Base-by-base conservation (phyloP, 306 rosid genomes). In the Cyclanthera cordifolia region DNA sequence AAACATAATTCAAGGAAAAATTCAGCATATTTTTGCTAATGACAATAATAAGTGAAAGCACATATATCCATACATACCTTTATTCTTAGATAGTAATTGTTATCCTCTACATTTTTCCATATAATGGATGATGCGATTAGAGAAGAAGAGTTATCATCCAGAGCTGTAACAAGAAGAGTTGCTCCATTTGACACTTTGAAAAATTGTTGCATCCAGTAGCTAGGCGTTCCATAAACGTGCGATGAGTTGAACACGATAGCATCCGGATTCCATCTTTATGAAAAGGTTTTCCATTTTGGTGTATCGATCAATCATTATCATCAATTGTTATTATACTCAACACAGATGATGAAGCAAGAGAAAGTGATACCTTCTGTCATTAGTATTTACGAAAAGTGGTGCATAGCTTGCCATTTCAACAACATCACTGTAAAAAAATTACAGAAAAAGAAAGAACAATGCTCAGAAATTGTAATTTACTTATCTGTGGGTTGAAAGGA, bases 401-500 rank as follows among this genome's bases (percentile, higher is more conserved):
- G 96, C 99, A 75, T 93, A 93, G 88, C 99, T 86, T 57, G 82
- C 83, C 99, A 93, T 93, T 21, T 75, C 57, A 64, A 90, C 84
- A 56, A 69, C 75, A 71, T 93, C 95, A 73, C 99, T 93, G 89
- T 83, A 81, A 39, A 8, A 67, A 8, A 30, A 56, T 14, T 32
- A 34, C 63, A 79, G 37, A 58, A 70, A 67, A 14, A 14, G 27
- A 10, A 66, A 65, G 37, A 32, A 32, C 37, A 32, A 7, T 32
- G 37, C 37, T 32, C 5, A 32, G 37, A 32, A 32, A 32, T 32
- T 28, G 32, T 28, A 28, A 28, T 28, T 28, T 28, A 28, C 32
- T 28, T 28, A 28, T 28, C 32, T 2, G 32, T 28, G 32, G 32
- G 32, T 28, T 28, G 32, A 28, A 28, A 28, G 32, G 32, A 28